Evolutionary conservation across 2,329 filamentous ascomycete genomes (phyloP).

Genomic region (Diaporthe vaccinii): DNA sequence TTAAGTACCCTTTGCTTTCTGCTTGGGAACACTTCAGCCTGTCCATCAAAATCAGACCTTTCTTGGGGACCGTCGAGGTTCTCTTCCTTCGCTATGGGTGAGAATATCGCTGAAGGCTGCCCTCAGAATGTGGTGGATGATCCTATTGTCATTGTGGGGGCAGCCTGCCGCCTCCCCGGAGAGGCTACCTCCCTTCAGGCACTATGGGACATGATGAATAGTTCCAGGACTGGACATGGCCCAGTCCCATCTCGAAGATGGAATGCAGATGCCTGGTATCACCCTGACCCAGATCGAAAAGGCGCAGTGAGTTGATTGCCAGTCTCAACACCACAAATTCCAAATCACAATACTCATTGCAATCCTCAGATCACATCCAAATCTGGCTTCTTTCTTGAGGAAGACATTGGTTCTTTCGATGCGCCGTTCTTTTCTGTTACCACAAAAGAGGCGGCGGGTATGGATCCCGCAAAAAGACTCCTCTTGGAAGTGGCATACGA

Average conservation of each 20-base stretch:
- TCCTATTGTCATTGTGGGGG: slow-evolving; percentile 62
- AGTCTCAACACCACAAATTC: neutral
- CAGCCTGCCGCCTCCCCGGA: slow-evolving; percentile 61
- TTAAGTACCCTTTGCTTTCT: too few species aligned
- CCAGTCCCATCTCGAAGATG: neutral
- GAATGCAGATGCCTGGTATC: slow-evolving; percentile 17
- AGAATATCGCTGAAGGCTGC: neutral
- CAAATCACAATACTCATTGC: neutral
- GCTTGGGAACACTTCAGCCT: neutral
- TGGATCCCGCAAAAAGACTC: slow-evolving; percentile 34
- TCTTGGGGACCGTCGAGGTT: neutral
- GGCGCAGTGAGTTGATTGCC: slow-evolving; percentile 12
- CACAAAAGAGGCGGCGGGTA: slow-evolving; percentile 23
- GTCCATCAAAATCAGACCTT: neutral
- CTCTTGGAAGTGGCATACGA: slow-evolving; percentile 31
- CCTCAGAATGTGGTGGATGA: neutral
- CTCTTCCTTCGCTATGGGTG: neutral
- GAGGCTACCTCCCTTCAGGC: slow-evolving; percentile 56
- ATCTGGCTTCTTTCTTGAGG: slow-evolving; percentile 3
- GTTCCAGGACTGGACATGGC: slow-evolving; percentile 3
- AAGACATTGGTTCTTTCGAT: slow-evolving; percentile 29
- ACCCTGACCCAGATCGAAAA: slow-evolving; percentile 18
- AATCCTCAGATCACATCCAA: slow-evolving; percentile 44
- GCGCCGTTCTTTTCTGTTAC: slow-evolving; percentile 39
- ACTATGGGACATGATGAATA: slow-evolving; percentile 55